Evolutionary conservation across 176 grass and related monocot species (phyloP).

Genomic region (Aegilops bicornis): DNA sequence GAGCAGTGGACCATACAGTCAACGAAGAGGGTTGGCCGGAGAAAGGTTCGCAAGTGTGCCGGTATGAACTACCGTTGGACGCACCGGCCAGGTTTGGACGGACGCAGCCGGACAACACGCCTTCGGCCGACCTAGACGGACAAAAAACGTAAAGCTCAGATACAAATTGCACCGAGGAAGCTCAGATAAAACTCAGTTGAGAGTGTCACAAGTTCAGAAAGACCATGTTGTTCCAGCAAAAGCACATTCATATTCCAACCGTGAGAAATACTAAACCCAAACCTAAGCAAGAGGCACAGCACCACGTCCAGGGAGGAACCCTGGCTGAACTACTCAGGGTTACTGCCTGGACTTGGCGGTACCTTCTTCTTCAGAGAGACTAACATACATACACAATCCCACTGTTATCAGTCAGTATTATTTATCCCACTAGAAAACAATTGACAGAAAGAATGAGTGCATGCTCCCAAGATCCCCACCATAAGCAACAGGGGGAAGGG

Average conservation of each 20-base stretch:
- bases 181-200: background rate
- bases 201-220: background rate
- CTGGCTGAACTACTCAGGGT: background rate
- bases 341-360: background rate
- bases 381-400: background rate
- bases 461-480: conserved; percentile 23
- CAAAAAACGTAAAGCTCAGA: too few relatives aligned
- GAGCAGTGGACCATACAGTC: too few relatives aligned
- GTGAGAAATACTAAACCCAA: background rate
- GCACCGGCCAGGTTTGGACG: too few relatives aligned
- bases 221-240: background rate
- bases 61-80: too few relatives aligned
- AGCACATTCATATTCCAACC: background rate
- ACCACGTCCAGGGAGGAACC: background rate
- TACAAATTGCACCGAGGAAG: background rate
- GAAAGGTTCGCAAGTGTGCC: too few relatives aligned
- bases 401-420: conserved; percentile 18
- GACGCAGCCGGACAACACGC: too few relatives aligned
- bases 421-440: conserved; percentile 28
- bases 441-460: conserved; percentile 41
- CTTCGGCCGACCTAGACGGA: too few relatives aligned
- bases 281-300: background rate
- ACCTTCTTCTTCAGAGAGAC: background rate
- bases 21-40: too few relatives aligned
- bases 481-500: conserved; percentile 6